These are phyloP conservation scores for Hypoxylon crocopeplum DNA, from an alignment of 495 filamentous ascomycete genomes.

Conservation along the genomic window DNA sequence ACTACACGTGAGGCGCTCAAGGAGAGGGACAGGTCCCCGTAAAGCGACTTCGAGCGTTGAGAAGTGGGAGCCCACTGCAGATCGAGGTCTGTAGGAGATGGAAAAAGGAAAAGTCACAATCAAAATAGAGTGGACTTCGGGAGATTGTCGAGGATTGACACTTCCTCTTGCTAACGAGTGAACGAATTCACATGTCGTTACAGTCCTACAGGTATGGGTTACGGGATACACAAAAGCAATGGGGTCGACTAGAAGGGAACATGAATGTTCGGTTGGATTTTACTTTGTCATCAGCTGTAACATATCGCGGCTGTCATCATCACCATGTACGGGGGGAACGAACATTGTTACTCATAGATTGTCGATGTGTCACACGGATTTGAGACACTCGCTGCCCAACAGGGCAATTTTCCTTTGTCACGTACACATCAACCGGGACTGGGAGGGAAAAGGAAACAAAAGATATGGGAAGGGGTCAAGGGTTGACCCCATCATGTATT, in stretches of 20 bases:
- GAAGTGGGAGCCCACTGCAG: neutral
- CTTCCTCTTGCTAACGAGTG: slow-evolving; percentile 2
- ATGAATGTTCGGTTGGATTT: neutral
- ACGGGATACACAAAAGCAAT: slow-evolving; percentile 33
- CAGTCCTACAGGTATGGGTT: slow-evolving; percentile 8
- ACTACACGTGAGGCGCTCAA: slow-evolving; percentile 37
- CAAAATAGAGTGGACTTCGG: neutral
- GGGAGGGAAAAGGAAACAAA: slow-evolving; percentile 16
- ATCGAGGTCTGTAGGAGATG: neutral
- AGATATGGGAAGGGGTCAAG: neutral
- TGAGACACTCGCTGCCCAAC: neutral
- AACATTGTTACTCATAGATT: slow-evolving; percentile 26
- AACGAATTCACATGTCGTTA: slow-evolving; percentile 5
- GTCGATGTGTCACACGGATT: slow-evolving; percentile 9
- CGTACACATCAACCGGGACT: slow-evolving; percentile 5
- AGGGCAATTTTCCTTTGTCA: slow-evolving; percentile 2
- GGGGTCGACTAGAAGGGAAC: neutral
- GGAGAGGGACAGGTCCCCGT: slow-evolving; percentile 12
- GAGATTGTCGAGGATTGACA: neutral
- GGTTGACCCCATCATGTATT: slow-evolving; percentile 21
- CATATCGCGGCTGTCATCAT: slow-evolving; percentile 13
- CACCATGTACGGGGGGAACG: neutral
- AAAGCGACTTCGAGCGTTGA: neutral
- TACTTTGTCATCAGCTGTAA: slow-evolving; percentile 14
- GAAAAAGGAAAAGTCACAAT: slow-evolving; percentile 2